Percentiles rank a stretch among this genome's conserved stretches.
Evolutionary conservation across 192 early-diverging fungal genomes (phyloP).

Genomic region (Coemansia sp.): DNA sequence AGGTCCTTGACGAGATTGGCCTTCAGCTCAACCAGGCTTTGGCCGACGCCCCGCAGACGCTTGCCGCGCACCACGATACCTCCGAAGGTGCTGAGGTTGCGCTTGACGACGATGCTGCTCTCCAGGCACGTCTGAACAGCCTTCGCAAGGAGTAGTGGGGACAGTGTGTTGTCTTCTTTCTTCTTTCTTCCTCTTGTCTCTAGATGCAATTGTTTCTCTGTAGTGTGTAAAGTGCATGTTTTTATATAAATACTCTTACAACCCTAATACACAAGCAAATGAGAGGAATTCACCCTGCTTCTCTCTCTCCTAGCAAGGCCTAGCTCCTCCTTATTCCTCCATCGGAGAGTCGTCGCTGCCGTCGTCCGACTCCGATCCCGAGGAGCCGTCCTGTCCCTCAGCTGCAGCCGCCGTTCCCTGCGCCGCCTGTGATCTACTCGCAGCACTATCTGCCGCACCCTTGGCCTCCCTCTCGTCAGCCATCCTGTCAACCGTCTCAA

Average conservation of each 20-base stretch:
- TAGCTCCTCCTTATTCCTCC: conserved; percentile 15
- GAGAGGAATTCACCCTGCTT: background rate
- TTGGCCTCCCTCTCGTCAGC: conserved; percentile 39
- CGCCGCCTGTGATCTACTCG: conserved; percentile 22
- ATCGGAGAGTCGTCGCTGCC: conserved; percentile 21
- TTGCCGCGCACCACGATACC: conserved; percentile 58
- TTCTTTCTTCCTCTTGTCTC: background rate
- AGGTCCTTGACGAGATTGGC: conserved; percentile 95
- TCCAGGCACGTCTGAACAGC: conserved; percentile 88
- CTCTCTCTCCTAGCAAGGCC: background rate
- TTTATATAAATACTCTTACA: background rate
- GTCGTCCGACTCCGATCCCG: conserved; percentile 9
- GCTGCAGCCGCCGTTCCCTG: background rate
- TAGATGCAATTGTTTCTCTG: background rate
- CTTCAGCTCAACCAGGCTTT: conserved; percentile 60
- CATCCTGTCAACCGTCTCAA: conserved; percentile 37
- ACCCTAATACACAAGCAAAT: background rate
- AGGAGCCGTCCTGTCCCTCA: conserved; percentile 11
- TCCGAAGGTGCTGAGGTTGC: conserved; percentile 20
- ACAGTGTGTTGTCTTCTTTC: background rate
- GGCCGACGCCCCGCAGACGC: conserved; percentile 55
- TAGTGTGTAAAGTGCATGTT: background rate
- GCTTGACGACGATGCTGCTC: conserved; percentile 66
- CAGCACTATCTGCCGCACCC: conserved; percentile 14
- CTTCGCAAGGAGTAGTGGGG: conserved; percentile 74